These are phyloP conservation scores for Strigomonas culicis DNA, from an alignment of 208 protist genomes.

Conservation along the genomic window DNA sequence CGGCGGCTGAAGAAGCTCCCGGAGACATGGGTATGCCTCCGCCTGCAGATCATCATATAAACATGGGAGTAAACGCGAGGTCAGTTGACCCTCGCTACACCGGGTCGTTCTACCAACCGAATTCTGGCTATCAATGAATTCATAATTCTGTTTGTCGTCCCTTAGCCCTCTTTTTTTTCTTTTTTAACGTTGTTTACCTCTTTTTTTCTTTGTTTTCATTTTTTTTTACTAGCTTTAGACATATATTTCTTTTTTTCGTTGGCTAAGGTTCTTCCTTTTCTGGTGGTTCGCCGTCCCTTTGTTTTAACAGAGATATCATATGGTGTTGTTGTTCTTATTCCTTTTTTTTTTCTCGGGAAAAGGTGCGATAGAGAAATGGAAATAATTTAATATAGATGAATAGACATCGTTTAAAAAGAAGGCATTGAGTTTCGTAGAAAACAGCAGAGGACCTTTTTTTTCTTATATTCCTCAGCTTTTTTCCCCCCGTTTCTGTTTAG, in stretches of 20 bases:
- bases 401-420: neutral
- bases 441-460: slow-evolving; percentile 2
- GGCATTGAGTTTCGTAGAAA: slow-evolving; percentile 2
- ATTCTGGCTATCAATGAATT: neutral
- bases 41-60: too few relatives aligned
- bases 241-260: slow-evolving; percentile 14
- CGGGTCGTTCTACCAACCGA: too few relatives aligned
- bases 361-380: neutral
- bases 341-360: neutral
- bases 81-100: too few relatives aligned
- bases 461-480: slow-evolving; percentile 13
- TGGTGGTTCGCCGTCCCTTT: neutral
- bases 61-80: too few relatives aligned
- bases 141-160: neutral
- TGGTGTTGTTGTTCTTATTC: slow-evolving; percentile 2
- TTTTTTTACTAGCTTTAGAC: slow-evolving; percentile 14
- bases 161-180: slow-evolving; percentile 9
- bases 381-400: neutral
- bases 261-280: neutral
- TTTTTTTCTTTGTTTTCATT: slow-evolving; percentile 19
- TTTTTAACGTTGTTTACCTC: slow-evolving; percentile 14
- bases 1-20: too few relatives aligned
- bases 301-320: neutral
- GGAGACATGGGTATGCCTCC: too few relatives aligned
- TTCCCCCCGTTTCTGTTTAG: neutral